Conservation (phyloP, 148 eudicot species). For the Fallopia convolvulus region DNA sequence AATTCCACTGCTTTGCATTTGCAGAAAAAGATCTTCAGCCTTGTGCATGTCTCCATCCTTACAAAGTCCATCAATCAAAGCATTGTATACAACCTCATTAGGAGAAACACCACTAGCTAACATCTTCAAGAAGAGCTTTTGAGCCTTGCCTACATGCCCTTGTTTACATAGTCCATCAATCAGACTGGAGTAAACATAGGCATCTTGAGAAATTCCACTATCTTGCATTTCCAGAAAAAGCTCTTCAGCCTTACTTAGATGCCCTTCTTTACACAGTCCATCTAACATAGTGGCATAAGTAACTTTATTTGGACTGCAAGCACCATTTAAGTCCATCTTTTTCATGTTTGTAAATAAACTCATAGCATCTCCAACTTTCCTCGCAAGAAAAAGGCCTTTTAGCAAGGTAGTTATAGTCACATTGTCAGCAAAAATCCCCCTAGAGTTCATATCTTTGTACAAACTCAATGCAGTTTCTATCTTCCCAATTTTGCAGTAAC, state of each 20-base stretch:
- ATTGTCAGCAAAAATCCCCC: too few species aligned
- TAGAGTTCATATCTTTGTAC: too few species aligned
- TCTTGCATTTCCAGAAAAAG: background rate
- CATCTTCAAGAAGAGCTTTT: constrained; percentile 3
- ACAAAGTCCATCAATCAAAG: background rate
- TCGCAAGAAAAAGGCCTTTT: too few species aligned
- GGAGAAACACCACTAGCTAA: background rate
- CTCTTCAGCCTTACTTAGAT: constrained; percentile 13
- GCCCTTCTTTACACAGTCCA: constrained; percentile 24
- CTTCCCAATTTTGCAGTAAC: too few species aligned
- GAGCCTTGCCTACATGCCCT: constrained; percentile 16
- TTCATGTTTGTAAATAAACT: too few species aligned
- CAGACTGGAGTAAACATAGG: constrained; percentile 15
- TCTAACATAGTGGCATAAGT: background rate
- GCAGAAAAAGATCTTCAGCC: constrained; percentile 1
- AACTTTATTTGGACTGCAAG: too few species aligned
- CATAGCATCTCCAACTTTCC: too few species aligned
- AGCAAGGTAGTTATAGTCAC: too few species aligned
- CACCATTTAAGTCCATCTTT: too few species aligned
- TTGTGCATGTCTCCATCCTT: background rate
- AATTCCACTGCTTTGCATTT: background rate
- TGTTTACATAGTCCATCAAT: constrained; percentile 20
- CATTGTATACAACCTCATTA: background rate
- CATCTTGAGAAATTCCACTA: constrained; percentile 11
- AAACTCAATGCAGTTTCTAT: too few species aligned